These are phyloP conservation scores for Sporobolomyces roseus DNA, from an alignment of 768 basidiomycete species.

Conservation along the genomic window DNA sequence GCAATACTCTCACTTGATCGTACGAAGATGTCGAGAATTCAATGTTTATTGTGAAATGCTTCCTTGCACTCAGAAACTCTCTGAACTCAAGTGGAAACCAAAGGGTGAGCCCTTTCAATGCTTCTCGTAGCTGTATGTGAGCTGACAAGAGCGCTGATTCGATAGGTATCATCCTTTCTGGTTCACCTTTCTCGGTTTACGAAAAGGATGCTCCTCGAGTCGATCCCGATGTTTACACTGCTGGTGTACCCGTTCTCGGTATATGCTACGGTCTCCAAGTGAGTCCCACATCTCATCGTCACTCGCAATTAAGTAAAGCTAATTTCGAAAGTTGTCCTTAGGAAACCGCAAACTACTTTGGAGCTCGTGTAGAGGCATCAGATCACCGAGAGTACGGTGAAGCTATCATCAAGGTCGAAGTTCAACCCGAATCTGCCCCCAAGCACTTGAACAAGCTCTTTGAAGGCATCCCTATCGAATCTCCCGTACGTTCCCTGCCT, in stretches of 20 bases:
- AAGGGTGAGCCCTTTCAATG: too few relatives aligned
- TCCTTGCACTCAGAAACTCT: slow-evolving; percentile 88
- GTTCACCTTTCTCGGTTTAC: slow-evolving; percentile 97
- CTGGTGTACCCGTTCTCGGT: slow-evolving; percentile 86
- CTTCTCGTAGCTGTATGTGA: too few relatives aligned
- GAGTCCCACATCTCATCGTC: slow-evolving; percentile 35
- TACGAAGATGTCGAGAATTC: slow-evolving; percentile 91
- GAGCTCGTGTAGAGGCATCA: slow-evolving; percentile 77
- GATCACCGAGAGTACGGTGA: slow-evolving; percentile 94
- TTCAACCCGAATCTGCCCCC: slow-evolving; percentile 46
- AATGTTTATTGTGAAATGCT: slow-evolving; percentile 96
- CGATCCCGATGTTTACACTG: slow-evolving; percentile 76
- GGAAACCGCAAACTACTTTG: slow-evolving; percentile 88
- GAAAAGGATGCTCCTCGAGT: slow-evolving; percentile 87
- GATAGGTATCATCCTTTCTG: slow-evolving; percentile 95
- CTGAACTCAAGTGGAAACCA: slow-evolving; percentile 84
- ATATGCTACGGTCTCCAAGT: slow-evolving; percentile 98
- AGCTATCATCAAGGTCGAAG: slow-evolving; percentile 71
- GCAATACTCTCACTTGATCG: slow-evolving; percentile 73
- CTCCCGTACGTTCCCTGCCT: slow-evolving; percentile 61
- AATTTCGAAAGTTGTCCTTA: slow-evolving; percentile 48
- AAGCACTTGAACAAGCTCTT: slow-evolving; percentile 65
- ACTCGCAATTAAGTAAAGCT: neutral
- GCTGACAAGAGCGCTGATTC: too few relatives aligned
- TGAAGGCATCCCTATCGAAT: slow-evolving; percentile 75